A percentile compares a stretch with the other conserved stretches of the same genome.
Evolutionary conservation across 805 yeast species (phyloP).

Genomic region (Candida gorgasii): DNA sequence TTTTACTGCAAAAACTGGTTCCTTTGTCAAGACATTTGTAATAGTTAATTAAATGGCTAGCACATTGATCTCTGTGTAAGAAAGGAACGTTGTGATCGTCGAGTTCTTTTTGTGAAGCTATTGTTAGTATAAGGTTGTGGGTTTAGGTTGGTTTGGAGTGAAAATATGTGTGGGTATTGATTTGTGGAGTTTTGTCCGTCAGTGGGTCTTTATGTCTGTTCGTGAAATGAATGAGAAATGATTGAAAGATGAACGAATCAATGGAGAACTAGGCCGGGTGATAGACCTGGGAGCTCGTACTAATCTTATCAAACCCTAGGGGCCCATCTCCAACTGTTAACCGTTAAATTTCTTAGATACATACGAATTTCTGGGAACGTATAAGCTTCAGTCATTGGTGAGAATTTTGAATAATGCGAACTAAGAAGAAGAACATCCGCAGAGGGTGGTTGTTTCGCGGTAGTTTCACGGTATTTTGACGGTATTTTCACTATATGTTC

Average conservation of each 20-base stretch:
- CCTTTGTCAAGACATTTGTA: slow-evolving; percentile 47
- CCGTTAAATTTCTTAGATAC: neutral
- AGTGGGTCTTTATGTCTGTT: too few relatives aligned
- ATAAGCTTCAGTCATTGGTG: slow-evolving; percentile 13
- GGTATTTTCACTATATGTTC: too few relatives aligned
- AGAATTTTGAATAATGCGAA: neutral
- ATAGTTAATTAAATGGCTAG: slow-evolving; percentile 42
- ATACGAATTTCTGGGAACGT: slow-evolving; percentile 13
- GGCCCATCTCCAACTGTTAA: neutral
- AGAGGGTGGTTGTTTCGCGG: too few relatives aligned
- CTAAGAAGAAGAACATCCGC: too few relatives aligned
- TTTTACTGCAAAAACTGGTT: slow-evolving; percentile 36
- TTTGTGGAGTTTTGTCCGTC: neutral
- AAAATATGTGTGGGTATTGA: neutral
- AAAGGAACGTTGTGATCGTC: slow-evolving; percentile 44
- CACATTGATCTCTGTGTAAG: slow-evolving; percentile 46
- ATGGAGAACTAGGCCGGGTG: too few relatives aligned
- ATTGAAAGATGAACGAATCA: too few relatives aligned
- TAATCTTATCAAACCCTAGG: neutral
- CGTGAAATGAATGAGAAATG: too few relatives aligned
- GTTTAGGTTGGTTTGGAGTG: neutral
- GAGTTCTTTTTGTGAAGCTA: slow-evolving; percentile 34
- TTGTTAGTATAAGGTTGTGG: slow-evolving; percentile 7
- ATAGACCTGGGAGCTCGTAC: too few relatives aligned
- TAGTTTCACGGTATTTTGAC: too few relatives aligned